These are phyloP conservation scores for Aspergillus neoniger DNA, from an alignment of 2,329 filamentous ascomycete species.

Conservation along the genomic window DNA sequence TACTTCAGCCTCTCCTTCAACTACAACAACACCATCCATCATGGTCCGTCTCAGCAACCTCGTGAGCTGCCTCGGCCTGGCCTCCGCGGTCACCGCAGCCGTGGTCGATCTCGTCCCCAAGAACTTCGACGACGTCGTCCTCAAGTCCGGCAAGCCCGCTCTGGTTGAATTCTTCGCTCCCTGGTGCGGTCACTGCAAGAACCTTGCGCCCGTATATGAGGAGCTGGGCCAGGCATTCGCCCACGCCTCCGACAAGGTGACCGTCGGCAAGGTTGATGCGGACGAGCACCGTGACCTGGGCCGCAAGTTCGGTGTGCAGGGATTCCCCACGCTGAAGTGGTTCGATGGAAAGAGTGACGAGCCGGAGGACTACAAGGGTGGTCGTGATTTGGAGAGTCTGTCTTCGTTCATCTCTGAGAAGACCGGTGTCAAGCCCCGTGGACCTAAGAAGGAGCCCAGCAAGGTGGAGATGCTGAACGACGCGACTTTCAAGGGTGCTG, in stretches of 20 bases:
- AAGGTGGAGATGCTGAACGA: constrained; percentile 80
- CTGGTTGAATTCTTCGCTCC: constrained; percentile 98
- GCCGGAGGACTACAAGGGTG: constrained; percentile 81
- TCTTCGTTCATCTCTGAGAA: constrained; percentile 80
- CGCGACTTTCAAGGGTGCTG: constrained; percentile 69
- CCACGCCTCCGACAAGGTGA: constrained; percentile 71
- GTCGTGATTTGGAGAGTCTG: constrained; percentile 84
- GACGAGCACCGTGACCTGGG: constrained; percentile 84
- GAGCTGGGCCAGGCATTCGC: constrained; percentile 78
- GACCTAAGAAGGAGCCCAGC: constrained; percentile 62
- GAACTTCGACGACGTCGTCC: constrained; percentile 89
- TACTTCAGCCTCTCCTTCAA: not conserved
- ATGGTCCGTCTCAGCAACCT: constrained; percentile 52
- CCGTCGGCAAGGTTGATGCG: constrained; percentile 94
- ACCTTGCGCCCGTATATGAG: constrained; percentile 89
- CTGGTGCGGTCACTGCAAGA: constrained; percentile 99
- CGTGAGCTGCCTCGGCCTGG: constrained; percentile 56
- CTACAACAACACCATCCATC: constrained; percentile 3
- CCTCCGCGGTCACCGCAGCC: constrained; percentile 72
- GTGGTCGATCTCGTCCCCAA: constrained; percentile 85
- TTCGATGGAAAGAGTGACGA: constrained; percentile 93
- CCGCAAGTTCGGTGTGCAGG: constrained; percentile 83
- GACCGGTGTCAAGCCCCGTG: constrained; percentile 79
- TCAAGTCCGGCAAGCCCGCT: constrained; percentile 90
- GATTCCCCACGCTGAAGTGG: constrained; percentile 96